Evolutionary conservation across 768 basidiomycete species (phyloP), one percentile per base, ranked within the genome.

Genomic region (Xerocomus brunneocitrinus): DNA sequence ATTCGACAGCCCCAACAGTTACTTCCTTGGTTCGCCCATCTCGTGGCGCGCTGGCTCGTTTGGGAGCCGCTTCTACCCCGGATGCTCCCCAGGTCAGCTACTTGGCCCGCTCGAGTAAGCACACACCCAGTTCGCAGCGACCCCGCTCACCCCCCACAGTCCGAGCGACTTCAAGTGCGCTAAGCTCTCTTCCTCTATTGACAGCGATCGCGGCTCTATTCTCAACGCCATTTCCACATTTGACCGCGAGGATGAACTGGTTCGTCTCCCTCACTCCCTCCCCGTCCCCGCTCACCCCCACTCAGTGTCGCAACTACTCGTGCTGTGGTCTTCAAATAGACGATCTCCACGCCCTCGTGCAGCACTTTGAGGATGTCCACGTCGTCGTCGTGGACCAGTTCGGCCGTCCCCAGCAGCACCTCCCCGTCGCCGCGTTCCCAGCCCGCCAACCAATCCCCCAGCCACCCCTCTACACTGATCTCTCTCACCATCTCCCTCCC

Each of bases 321-420:
- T 97, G 94, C 71, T 97, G 93, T 65, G 92, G 91, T 9, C 73
- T 88, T 47, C 79, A 85, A 58, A 78, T 91, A 16, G 76, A 79
- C 31, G 87, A 90, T 62, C 78, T 90, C 0, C 87, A 90, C 56
- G 87, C 90, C 3, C 83, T 95, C 10, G 79, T 95, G 3, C 91
- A 95, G 69, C 93, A 95, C 65, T 94, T 95, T 59, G 93, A 95
- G 64, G 87, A 92, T 55, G 83, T 84, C 44, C 93, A 95, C 67
- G 88, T 95, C 66, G 79, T 89, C 64, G 83, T 91, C 54, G 67
- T 86, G 40, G 75, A 79, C 57, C 71, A 75, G n/a, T 71, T 67
- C 32, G 67, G 67, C 16, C 73, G 63, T 13, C 58, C 66, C 10
- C 71, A 78, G 10, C 67, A 65, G n/a, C 66, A 63, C 30, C 41